phyloP scores from a whole-genome alignment of 768 basidiomycete genomes.

The Phylloporus sp. region DNA sequence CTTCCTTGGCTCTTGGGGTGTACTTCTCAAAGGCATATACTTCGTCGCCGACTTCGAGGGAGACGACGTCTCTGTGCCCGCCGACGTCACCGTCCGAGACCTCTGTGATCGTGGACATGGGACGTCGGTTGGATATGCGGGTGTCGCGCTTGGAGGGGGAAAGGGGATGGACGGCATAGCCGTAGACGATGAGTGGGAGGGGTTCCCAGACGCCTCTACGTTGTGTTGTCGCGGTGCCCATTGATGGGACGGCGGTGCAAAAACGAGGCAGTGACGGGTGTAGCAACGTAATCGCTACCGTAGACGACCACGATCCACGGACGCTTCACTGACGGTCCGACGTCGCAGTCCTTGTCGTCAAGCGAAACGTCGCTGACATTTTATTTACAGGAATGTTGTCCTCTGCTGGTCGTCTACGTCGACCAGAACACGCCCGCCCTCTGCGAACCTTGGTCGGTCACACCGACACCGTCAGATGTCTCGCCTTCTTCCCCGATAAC shows the following conservation, averaged over 20 bases:
- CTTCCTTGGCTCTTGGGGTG: conserved; percentile 64
- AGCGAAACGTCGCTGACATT: neutral
- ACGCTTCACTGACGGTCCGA: neutral
- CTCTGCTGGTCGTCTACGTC: conserved; percentile 16
- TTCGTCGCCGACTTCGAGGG: conserved; percentile 92
- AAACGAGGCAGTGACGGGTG: neutral
- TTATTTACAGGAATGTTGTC: conserved; percentile 14
- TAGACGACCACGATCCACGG: neutral
- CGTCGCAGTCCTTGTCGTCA: neutral
- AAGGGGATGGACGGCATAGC: conserved; percentile 84
- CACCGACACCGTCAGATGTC: conserved; percentile 21
- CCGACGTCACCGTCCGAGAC: conserved; percentile 55
- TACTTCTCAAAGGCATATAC: conserved; percentile 96
- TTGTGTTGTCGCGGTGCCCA: conserved; percentile 22
- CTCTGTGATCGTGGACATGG: conserved; percentile 41
- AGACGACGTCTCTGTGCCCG: conserved; percentile 69
- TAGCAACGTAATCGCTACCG: neutral
- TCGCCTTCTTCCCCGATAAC: conserved; percentile 28
- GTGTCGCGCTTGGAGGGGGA: conserved; percentile 72
- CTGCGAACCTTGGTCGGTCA: conserved; percentile 31
- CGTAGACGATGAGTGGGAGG: conserved; percentile 75
- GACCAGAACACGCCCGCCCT: conserved; percentile 24
- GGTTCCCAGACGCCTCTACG: conserved; percentile 56
- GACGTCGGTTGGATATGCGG: conserved; percentile 44
- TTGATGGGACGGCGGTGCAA: neutral